Base-by-base conservation (phyloP, 2,329 filamentous ascomycete genomes). In the Pezicula carpinea region DNA sequence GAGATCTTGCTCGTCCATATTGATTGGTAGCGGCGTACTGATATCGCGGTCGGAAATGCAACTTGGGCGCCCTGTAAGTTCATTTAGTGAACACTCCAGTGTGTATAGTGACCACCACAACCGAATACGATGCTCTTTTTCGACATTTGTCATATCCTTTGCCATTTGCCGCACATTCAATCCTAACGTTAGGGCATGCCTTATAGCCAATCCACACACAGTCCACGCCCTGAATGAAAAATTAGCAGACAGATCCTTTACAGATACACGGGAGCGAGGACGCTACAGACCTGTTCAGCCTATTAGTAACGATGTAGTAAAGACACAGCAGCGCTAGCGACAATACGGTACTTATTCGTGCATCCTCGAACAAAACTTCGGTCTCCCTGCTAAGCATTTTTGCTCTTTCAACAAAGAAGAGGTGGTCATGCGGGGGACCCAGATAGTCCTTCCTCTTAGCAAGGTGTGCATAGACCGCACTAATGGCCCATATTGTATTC, bases 41-140 rank as follows among this genome's bases (percentile, higher is more conserved):
- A 58, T 58, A 47, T 61, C 57, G 23, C 46, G 48, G 35, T 56
- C 54, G 6, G 55, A 54, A 10, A 61, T 54, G 22, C 56, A 59
- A 26, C 51, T 59, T 41, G 59, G 59, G 17, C 59, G 53, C 3
- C 59, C 59, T 13, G 56, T 59, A 6, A 58, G 47, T 38, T 55
- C 50, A 41, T 56, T 51, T 15, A 61, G 42, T 3, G 46, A 36
- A 38, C 53, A 56, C 41, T 61, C 59, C 4, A 60, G 42, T 2
- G 51, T 54, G 29, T 60, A 61, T 13, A 61, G 43, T 19, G 53
- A 56, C 59, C 59, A 61, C 57, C 57, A 61, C 3, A 59, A 17
- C 14, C 57, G 49, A 18, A 58, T 44, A 42, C 56, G 52, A 42
- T 55, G 42, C 39, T 61, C 59, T 26, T 60, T 60, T 8, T 59